A percentile compares a stretch with the other conserved stretches of the same genome.
Evolutionary conservation across 805 yeast species (phyloP).

Genomic region (Ogataea degrootiae): DNA sequence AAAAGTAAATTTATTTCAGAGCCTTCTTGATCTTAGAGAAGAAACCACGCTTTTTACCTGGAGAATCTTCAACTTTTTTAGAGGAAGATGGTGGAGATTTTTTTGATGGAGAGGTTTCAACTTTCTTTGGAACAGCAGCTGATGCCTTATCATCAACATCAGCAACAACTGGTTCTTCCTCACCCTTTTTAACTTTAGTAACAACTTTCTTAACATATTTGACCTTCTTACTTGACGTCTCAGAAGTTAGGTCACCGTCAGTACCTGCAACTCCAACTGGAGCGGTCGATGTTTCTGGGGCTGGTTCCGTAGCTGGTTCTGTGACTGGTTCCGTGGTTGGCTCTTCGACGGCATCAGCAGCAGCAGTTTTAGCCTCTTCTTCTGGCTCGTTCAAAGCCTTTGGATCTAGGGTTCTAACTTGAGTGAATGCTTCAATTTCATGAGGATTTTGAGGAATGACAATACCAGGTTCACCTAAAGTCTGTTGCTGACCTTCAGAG

Average conservation of each 20-base stretch:
- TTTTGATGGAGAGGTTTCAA: not conserved
- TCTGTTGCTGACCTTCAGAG: conserved; percentile 37
- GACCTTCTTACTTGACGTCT: conserved; percentile 14
- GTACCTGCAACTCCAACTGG: conserved; percentile 6
- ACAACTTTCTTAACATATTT: conserved; percentile 30
- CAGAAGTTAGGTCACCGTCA: conserved; percentile 7
- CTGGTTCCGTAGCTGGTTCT: conserved; percentile 1
- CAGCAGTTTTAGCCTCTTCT: conserved; percentile 6
- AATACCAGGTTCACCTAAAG: conserved; percentile 71
- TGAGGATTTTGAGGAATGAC: conserved; percentile 58
- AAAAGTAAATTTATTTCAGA: conserved; percentile 21
- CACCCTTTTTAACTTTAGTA: conserved; percentile 27
- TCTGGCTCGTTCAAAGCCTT: conserved; percentile 48
- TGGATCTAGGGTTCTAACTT: conserved; percentile 54
- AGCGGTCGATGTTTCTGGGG: conserved; percentile 4
- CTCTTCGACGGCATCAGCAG: conserved; percentile 24
- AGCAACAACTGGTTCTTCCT: conserved; percentile 11
- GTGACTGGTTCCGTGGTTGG: conserved; percentile 3
- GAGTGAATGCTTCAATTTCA: conserved; percentile 60
- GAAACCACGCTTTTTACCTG: conserved; percentile 38
- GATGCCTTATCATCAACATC: conserved; percentile 9
- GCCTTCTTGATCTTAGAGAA: conserved; percentile 39
- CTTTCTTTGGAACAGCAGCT: conserved; percentile 7
- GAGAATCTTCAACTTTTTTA: conserved; percentile 11
- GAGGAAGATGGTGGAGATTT: not conserved